These are phyloP conservation scores for Onygenales sp. DNA, from an alignment of 2,329 filamentous ascomycete genomes.

Conservation along the genomic window DNA sequence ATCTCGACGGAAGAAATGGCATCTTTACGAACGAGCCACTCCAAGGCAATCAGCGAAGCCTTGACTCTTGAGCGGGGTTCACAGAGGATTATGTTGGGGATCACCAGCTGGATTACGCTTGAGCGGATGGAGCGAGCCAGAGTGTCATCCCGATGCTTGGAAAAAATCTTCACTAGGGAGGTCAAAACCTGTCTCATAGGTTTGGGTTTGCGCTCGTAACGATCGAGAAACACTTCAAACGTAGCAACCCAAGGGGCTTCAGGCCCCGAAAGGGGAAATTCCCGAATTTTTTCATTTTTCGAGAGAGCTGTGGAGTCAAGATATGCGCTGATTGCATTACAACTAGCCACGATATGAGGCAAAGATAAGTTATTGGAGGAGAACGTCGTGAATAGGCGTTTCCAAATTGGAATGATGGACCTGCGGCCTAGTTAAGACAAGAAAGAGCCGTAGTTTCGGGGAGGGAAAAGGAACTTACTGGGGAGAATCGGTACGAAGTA, in stretches of 20 bases:
- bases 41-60: constrained; percentile 26
- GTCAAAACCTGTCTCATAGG: constrained; percentile 36
- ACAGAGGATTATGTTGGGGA: constrained; percentile 29
- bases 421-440: neutral
- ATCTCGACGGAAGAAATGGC: constrained; percentile 23
- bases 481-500: constrained; percentile 19
- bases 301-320: constrained; percentile 29
- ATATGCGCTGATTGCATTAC: constrained; percentile 37
- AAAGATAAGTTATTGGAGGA: constrained; percentile 27
- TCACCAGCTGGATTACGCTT: constrained; percentile 17
- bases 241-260: constrained; percentile 29
- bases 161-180: constrained; percentile 28
- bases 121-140: constrained; percentile 16
- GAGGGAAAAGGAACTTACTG: constrained; percentile 18
- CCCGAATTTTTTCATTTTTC: constrained; percentile 19
- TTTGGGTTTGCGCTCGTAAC: constrained; percentile 36
- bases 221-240: constrained; percentile 30
- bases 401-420: constrained; percentile 21
- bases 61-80: constrained; percentile 31
- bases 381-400: constrained; percentile 32
- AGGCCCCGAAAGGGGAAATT: constrained; percentile 23
- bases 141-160: constrained; percentile 16
- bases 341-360: constrained; percentile 32
- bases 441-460: neutral
- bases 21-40: constrained; percentile 29